Percentiles rank a stretch among this genome's conserved stretches.
These are phyloP conservation scores for Kuraishia cidri DNA, from an alignment of 805 yeast species.

Conservation along the genomic window DNA sequence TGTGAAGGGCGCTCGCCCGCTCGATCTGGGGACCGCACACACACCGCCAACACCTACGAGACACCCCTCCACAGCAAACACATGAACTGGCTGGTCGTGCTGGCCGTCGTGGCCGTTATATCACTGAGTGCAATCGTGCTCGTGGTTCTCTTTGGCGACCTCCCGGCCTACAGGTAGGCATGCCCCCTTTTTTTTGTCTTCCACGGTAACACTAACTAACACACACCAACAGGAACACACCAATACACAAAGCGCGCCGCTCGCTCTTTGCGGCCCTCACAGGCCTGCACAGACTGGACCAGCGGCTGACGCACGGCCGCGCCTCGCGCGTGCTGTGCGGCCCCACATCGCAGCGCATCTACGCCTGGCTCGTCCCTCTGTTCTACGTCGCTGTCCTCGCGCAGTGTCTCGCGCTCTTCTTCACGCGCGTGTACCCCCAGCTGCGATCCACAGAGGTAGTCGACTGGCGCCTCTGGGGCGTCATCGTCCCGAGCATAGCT, in stretches of 20 bases:
- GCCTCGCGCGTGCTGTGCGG: background rate
- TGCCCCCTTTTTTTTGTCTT: background rate
- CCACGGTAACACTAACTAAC: background rate
- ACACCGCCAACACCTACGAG: too few species aligned
- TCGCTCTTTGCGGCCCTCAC: background rate
- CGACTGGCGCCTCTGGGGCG: slow-evolving; percentile 7
- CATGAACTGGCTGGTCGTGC: too few species aligned
- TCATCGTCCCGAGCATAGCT: slow-evolving; percentile 22
- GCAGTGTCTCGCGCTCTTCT: slow-evolving; percentile 14
- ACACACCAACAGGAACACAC: background rate
- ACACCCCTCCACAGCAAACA: too few species aligned
- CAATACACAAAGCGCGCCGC: background rate
- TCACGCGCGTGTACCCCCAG: slow-evolving; percentile 11
- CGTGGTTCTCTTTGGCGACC: slow-evolving; percentile 38
- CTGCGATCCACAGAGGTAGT: slow-evolving; percentile 1
- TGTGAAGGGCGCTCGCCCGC: too few species aligned
- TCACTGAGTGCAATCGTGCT: slow-evolving; percentile 11
- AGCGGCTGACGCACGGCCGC: background rate
- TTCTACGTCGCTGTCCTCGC: slow-evolving; percentile 28
- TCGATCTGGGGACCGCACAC: too few species aligned
- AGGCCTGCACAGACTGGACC: background rate
- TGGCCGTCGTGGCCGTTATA: slow-evolving; percentile 4
- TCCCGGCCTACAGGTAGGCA: slow-evolving; percentile 21
- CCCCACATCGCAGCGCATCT: background rate
- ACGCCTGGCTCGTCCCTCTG: slow-evolving; percentile 31